Percentiles rank a stretch among this genome's conserved stretches.
Evolutionary conservation across 1,284 basidiomycete genomes (phyloP).

Genomic region (Sporisorium graminicola): DNA sequence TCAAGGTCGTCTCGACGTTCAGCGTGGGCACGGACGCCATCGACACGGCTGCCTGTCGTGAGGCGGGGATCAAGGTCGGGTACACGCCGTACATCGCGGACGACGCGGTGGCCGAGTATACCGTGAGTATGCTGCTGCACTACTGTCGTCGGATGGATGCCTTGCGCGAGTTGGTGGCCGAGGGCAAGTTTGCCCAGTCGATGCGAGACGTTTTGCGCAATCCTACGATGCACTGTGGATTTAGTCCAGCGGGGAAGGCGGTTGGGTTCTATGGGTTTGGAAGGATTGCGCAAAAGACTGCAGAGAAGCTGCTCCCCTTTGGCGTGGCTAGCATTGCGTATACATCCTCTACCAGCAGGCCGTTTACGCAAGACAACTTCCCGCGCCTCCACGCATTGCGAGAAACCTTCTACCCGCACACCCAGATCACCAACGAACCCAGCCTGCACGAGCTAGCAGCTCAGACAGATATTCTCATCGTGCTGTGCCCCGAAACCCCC

Average conservation of each 20-base stretch:
- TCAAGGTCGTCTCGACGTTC: constrained; percentile 25
- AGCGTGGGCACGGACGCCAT: constrained; percentile 30
- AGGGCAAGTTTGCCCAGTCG: constrained; percentile 6
- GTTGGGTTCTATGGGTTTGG: constrained; percentile 39
- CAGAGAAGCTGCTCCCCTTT: constrained; percentile 34
- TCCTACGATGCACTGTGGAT: constrained; percentile 29
- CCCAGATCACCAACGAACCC: constrained; percentile 16
- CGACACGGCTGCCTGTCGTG: constrained; percentile 17
- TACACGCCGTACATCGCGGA: constrained; percentile 33
- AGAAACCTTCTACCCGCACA: constrained; percentile 23
- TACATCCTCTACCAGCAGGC: constrained; percentile 15
- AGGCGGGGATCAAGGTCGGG: constrained; percentile 25
- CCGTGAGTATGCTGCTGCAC: constrained; percentile 31
- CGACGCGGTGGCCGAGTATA: constrained; percentile 30
- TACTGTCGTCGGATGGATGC: constrained; percentile 13
- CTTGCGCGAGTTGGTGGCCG: constrained; percentile 1
- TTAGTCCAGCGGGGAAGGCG: constrained; percentile 27
- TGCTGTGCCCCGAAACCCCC: constrained; percentile 31
- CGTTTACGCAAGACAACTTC: constrained; percentile 14
- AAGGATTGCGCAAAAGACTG: constrained; percentile 28
- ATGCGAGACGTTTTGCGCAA: constrained; percentile 10
- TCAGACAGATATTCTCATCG: constrained; percentile 29
- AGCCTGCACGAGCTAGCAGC: constrained; percentile 18
- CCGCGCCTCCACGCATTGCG: constrained; percentile 14
- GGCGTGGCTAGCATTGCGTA: constrained; percentile 17